phyloP scores from a whole-genome alignment of 2,329 filamentous ascomycete species.

The Aureobasidium sp. region DNA sequence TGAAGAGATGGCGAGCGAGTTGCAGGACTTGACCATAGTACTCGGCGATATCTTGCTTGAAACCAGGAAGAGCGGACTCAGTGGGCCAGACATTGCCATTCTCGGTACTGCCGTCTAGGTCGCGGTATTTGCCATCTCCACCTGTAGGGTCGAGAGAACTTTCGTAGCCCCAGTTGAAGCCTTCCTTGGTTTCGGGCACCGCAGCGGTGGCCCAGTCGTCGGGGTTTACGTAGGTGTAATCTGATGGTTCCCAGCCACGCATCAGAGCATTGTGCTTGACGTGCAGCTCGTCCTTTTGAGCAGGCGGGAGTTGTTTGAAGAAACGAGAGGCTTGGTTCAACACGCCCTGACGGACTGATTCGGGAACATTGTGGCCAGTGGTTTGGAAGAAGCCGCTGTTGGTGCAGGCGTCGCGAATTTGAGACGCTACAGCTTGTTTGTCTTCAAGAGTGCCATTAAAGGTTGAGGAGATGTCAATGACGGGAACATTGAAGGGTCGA shows the following conservation, averaged over 20 bases:
- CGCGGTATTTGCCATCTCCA: conserved; percentile 36
- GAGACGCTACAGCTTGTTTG: conserved; percentile 33
- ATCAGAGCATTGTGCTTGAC: conserved; percentile 34
- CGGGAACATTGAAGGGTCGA: conserved; percentile 13
- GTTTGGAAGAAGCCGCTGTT: conserved; percentile 30
- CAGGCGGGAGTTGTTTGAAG: conserved; percentile 36
- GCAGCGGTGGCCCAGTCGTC: conserved; percentile 30
- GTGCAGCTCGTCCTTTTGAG: conserved; percentile 40
- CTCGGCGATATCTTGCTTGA: conserved; percentile 28
- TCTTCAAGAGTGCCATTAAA: conserved; percentile 31
- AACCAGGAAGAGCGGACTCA: conserved; percentile 27
- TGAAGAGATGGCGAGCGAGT: conserved; percentile 34
- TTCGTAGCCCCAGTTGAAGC: conserved; percentile 34
- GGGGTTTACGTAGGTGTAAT: conserved; percentile 36
- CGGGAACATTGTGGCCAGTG: conserved; percentile 14
- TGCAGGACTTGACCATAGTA: conserved; percentile 33
- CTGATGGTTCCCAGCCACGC: conserved; percentile 39
- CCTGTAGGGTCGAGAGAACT: conserved; percentile 32
- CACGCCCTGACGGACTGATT: conserved; percentile 29
- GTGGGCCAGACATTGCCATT: conserved; percentile 26
- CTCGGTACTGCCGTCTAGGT: conserved; percentile 32
- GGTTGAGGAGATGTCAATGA: conserved; percentile 40
- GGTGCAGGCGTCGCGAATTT: conserved; percentile 36
- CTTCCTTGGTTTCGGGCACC: conserved; percentile 26
- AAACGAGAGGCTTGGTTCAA: conserved; percentile 35